Percentiles rank a stretch among this genome's conserved stretches.
phyloP scores from a whole-genome alignment of 176 grass and related monocot genomes.

The Saccharum spontaneum region DNA sequence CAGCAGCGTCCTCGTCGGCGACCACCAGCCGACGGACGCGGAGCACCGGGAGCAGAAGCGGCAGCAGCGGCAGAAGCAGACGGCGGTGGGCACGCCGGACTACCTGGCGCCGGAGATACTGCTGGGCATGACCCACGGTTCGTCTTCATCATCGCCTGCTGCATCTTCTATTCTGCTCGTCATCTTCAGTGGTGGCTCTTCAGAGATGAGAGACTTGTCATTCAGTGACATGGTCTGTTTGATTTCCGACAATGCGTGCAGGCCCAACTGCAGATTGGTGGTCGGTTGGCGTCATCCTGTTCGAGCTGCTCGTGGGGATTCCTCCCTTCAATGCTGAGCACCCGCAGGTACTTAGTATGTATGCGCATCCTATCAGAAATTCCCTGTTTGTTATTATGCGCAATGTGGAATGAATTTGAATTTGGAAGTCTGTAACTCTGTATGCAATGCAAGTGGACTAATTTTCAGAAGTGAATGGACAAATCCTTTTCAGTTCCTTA shows the following conservation, averaged over 20 bases:
- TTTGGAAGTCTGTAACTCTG: background rate
- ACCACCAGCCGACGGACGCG: conserved; percentile 49
- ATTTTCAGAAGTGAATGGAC: background rate
- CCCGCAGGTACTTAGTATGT: conserved; percentile 63
- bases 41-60: conserved; percentile 68
- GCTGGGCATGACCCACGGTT: conserved; percentile 89
- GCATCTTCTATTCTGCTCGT: background rate
- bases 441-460: background rate
- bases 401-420: too few species aligned
- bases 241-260: conserved; percentile 9
- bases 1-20: conserved; percentile 67
- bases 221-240: background rate
- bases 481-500: background rate
- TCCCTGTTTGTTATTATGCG: too few species aligned
- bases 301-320: conserved; percentile 94
- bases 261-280: conserved; percentile 96
- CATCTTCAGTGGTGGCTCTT: background rate
- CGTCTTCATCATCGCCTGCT: background rate
- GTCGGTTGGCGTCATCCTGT: conserved; percentile 98
- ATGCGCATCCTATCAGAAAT: background rate
- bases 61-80: conserved; percentile 78
- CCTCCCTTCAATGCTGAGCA: conserved; percentile 98
- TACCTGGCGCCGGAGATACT: conserved; percentile 98
- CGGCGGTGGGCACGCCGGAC: conserved; percentile 95
- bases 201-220: background rate